These are phyloP conservation scores for Sergeia podlipaevii DNA, from an alignment of 208 protist genomes.

Conservation along the genomic window DNA sequence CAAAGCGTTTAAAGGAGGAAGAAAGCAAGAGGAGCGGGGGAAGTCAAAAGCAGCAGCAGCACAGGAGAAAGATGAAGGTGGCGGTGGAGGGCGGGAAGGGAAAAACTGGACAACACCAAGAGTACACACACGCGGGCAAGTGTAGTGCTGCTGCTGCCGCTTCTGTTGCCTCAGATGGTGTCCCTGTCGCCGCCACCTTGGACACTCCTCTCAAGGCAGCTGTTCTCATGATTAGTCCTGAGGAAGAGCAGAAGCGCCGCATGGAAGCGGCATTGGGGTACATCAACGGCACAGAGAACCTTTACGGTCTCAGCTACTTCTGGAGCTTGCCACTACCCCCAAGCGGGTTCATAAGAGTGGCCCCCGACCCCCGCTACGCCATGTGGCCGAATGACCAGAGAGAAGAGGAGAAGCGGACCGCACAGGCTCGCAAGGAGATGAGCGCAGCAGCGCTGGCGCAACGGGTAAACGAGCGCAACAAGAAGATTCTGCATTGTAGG, in stretches of 20 bases:
- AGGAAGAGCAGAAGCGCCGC: conserved; percentile 1
- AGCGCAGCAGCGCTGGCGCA: conserved; percentile 6
- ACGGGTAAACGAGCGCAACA: conserved; percentile 14
- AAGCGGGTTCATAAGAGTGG: conserved; percentile 60
- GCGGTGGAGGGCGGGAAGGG: neutral
- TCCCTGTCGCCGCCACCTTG: too few species aligned
- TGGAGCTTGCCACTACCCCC: conserved; percentile 70
- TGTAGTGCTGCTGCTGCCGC: too few species aligned
- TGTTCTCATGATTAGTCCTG: conserved; percentile 4
- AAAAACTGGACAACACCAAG: too few species aligned
- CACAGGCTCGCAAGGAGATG: neutral
- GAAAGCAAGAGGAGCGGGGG: conserved; percentile 3
- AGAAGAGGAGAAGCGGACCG: conserved; percentile 2
- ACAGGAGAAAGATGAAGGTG: neutral
- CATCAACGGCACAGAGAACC: conserved; percentile 32
- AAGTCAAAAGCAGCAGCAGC: neutral
- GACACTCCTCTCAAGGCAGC: conserved; percentile 9
- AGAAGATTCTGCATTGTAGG: neutral
- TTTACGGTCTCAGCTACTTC: conserved; percentile 74
- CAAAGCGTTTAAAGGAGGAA: neutral
- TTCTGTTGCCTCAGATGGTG: too few species aligned
- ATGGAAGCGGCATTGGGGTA: conserved; percentile 14
- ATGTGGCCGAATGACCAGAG: conserved; percentile 66
- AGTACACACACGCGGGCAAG: too few species aligned
- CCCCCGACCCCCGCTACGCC: conserved; percentile 44